Evolutionary conservation across 495 filamentous ascomycete species (phyloP).

Genomic region (Penicillium psychrofluorescens): DNA sequence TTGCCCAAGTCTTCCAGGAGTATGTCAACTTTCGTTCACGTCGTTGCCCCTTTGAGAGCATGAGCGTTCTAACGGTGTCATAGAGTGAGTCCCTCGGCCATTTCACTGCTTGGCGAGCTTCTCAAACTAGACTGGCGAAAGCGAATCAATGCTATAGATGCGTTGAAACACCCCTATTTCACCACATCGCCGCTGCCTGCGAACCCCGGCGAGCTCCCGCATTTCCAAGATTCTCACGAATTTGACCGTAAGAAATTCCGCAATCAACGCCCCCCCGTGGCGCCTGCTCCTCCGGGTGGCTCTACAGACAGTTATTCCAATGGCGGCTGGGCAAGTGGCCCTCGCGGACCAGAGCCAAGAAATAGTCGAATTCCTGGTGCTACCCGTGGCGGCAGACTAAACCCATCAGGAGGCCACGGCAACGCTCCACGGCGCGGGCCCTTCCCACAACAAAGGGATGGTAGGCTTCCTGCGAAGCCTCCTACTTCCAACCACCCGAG

Average conservation of each 20-base stretch:
- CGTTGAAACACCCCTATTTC: constrained; percentile 90
- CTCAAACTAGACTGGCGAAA: constrained; percentile 82
- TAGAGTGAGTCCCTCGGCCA: constrained; percentile 50
- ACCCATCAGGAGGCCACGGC: constrained; percentile 14
- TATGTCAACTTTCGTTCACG: constrained; percentile 24
- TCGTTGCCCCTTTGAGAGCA: not conserved
- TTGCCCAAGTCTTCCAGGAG: constrained; percentile 67
- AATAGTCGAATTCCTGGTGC: constrained; percentile 28
- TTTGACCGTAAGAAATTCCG: constrained; percentile 85
- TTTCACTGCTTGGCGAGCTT: constrained; percentile 75
- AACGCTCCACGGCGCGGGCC: constrained; percentile 16
- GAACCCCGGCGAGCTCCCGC: constrained; percentile 71
- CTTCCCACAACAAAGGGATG: constrained; percentile 23
- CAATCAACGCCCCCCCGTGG: constrained; percentile 66
- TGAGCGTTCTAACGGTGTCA: constrained; percentile 3
- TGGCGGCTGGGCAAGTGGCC: constrained; percentile 43
- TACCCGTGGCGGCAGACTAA: constrained; percentile 18
- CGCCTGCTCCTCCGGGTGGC: constrained; percentile 84
- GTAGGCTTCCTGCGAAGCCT: constrained; percentile 34
- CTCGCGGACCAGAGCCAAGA: constrained; percentile 24
- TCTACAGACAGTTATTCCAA: constrained; percentile 72
- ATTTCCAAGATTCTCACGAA: constrained; percentile 92
- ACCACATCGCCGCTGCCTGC: constrained; percentile 69
- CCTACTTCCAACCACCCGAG: constrained; percentile 22
- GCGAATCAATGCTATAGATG: constrained; percentile 90